These are phyloP conservation scores for Quercus tomentella DNA, from an alignment of 331 rosid genomes.

Conservation along the genomic window DNA sequence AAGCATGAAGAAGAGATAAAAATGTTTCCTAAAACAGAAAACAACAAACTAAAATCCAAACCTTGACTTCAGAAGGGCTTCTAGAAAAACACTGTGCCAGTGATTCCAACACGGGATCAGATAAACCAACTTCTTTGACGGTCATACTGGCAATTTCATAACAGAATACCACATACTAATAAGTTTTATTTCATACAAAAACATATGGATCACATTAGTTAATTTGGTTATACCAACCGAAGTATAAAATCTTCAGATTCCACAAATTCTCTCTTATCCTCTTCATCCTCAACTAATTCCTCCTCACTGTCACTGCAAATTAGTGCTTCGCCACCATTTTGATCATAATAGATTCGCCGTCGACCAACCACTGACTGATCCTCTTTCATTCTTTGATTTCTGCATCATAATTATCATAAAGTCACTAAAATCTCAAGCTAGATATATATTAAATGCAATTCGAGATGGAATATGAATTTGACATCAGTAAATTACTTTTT, in stretches of 20 bases:
- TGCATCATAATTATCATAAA: slow-evolving; percentile 31
- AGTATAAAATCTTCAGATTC: slow-evolving; percentile 94
- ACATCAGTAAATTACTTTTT: slow-evolving; percentile 4
- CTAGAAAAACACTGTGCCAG: slow-evolving; percentile 82
- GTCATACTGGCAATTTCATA: slow-evolving; percentile 68
- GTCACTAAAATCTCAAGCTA: slow-evolving; percentile 8
- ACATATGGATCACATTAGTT: neutral
- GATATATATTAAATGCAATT: slow-evolving; percentile 2
- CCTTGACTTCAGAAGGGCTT: slow-evolving; percentile 75
- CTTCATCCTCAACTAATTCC: slow-evolving; percentile 85
- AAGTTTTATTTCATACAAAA: slow-evolving; percentile 17
- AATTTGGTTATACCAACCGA: slow-evolving; percentile 57
- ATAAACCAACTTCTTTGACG: slow-evolving; percentile 62
- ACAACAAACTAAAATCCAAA: slow-evolving; percentile 23
- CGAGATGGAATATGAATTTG: slow-evolving; percentile 7
- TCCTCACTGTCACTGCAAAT: slow-evolving; percentile 99
- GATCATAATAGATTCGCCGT: slow-evolving; percentile 95
- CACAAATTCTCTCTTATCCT: slow-evolving; percentile 77
- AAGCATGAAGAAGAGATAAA: slow-evolving; percentile 21
- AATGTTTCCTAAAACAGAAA: neutral
- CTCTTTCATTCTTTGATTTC: slow-evolving; percentile 99
- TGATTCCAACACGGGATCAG: slow-evolving; percentile 69
- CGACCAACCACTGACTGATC: slow-evolving; percentile 98
- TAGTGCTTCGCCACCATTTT: slow-evolving; percentile 96
- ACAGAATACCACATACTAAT: slow-evolving; percentile 20